Evolutionary conservation across 176 grass and related monocot genomes (phyloP), one percentile per base, ranked within the genome.

Genomic region (Dendrocalamus sinicus): DNA sequence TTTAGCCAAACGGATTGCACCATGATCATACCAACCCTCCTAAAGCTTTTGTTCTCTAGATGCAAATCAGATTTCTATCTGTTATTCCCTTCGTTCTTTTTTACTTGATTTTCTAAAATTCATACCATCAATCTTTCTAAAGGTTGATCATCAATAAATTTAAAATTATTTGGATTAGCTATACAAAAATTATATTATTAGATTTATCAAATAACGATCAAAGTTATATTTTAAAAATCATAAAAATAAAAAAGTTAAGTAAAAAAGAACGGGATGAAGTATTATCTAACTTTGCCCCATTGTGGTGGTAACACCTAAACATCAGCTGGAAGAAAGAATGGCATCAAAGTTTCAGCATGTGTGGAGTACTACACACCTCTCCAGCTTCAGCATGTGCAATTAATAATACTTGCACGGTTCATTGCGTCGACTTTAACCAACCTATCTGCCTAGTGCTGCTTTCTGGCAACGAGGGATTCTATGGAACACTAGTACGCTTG

Each of bases 361-460:
- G 39, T 52, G 73, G 39, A 20, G 57, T 44, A 84, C 67, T 63
- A 73, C 24, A 5, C 67, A 37, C 51, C 44, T 32, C 11, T 83
- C 41, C 12, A 71, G 28, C 73, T 39, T 35, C 46, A 32, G 57
- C 87, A 82, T 58, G 80, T 82, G 80, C 87, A 73, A 64, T n/a
- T 30, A 64, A 73, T 84, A 61, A 53, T 87, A 67, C 37, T 75
- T 43, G 53, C 1, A 62, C 22, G 12, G 60, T 54, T 41, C 22
- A 35, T 41, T 66, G 19, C 65, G 15, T 54, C 28, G 44, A 65
- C 59, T 63, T 58, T 63, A 84, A 73, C 77, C 13, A 87, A 75
- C 70, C 28, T 19, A 53, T 9, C 64, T 40, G 23, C 75, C 72
- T 53, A 66, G 72, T 41, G 50, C 72, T 67, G 44, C 22, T 83